Evolutionary conservation across 495 filamentous ascomycete species (phyloP), one percentile per base, ranked within the genome.

Genomic region (Trichoderma asperelloides): DNA sequence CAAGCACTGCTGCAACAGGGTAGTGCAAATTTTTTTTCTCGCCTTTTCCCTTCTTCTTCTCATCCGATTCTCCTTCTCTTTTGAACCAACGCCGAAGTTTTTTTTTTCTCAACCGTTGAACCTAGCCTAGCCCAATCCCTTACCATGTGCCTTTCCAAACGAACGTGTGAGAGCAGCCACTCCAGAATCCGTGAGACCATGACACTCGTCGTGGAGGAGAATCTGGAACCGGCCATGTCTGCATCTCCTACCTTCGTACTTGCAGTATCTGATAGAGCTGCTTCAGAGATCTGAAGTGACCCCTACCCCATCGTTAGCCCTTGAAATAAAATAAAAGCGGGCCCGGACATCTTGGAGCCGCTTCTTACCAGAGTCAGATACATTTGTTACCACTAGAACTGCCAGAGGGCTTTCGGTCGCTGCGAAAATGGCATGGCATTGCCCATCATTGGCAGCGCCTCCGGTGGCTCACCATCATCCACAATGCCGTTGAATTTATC

Each of bases 401-500:
- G 16, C 55, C 55, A 60, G 27, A 23, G 25, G n/a, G 55, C 62
- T 13, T 40, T 41, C 7, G 28, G 39, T 13, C 62, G 21, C 27
- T 39, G 25, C 62, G 33, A 43, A 8, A 15, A 39, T 25, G 62
- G 16, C 33, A 64, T 64, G 16, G 25, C 27, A 12, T 8, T 25
- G 60, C 60, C 30, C 15, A 25, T 16, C 33, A 63, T 28, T 33
- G 43, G 28, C 41, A 67, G n/a, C 40, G 60, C 39, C 21, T 11
- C 62, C 18, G 63, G 62, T 30, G 37, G 66, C 27, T 37, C 39
- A 16, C 27, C 30, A 67, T 7, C 33, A 15, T 27, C 33, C n/a
- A 27, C 62, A 55, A 33, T 41, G 25, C 51, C 49, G 49, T 65
- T 60, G 60, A 60, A 62, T 21, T 74, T 75, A 51, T 78, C 71